Percentiles rank a stretch among this genome's conserved stretches.
Conservation (phyloP, 2,329 filamentous ascomycete genomes). For the Keithomyces neogunnii region DNA sequence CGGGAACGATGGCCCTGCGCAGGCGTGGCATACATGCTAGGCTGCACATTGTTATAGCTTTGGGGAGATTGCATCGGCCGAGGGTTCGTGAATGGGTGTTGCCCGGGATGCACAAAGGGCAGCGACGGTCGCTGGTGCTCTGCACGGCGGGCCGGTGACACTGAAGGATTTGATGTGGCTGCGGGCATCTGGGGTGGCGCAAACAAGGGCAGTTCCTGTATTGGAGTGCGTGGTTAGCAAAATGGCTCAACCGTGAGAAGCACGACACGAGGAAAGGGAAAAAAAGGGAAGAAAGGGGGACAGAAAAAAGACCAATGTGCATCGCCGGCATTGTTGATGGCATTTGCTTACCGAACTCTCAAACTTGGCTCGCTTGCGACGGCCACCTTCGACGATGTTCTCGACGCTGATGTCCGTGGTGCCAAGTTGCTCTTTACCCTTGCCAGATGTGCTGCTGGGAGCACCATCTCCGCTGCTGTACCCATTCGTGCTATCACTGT, state of each 20-base stretch:
- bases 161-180: conserved; percentile 92
- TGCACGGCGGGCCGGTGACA: conserved; percentile 80
- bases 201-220: conserved; percentile 88
- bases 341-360: conserved; percentile 80
- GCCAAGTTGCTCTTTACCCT: conserved; percentile 76
- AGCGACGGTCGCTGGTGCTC: conserved; percentile 63
- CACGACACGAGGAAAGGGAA: neutral
- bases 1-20: conserved; percentile 54
- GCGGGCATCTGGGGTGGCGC: conserved; percentile 90
- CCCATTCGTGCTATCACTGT: conserved; percentile 58
- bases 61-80: conserved; percentile 78
- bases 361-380: conserved; percentile 88
- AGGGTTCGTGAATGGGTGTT: conserved; percentile 72
- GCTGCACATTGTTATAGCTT: conserved; percentile 51
- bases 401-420: conserved; percentile 97
- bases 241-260: neutral
- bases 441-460: conserved; percentile 62
- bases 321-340: neutral
- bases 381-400: conserved; percentile 94
- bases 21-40: conserved; percentile 55
- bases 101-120: conserved; percentile 67
- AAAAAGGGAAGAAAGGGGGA: no score
- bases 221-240: neutral
- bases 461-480: conserved; percentile 86
- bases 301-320: no score